Conservation (phyloP, 257 asterid genomes). For the Scutellaria galericulata region DNA sequence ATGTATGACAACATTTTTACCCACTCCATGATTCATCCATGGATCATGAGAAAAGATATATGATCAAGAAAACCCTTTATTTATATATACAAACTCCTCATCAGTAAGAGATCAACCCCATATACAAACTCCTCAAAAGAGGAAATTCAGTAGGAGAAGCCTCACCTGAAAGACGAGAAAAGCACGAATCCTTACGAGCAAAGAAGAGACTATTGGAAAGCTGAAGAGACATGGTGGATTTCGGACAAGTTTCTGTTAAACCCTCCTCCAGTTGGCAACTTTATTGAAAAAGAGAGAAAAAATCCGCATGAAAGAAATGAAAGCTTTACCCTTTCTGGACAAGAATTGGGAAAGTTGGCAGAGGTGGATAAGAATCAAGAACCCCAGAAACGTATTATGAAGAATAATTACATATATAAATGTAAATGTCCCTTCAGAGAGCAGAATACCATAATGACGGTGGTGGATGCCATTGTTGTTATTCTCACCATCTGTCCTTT, state of each 20-base stretch:
- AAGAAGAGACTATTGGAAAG: slow-evolving; percentile 23
- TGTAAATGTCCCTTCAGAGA: background rate
- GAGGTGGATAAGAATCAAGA: slow-evolving; percentile 23
- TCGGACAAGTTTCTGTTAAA: background rate
- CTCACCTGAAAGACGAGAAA: slow-evolving; percentile 38
- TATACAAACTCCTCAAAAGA: background rate
- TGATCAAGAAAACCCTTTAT: slow-evolving; percentile 11
- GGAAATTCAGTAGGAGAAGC: background rate
- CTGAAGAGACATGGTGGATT: slow-evolving; percentile 40
- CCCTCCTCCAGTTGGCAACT: background rate
- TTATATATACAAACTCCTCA: background rate
- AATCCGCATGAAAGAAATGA: background rate
- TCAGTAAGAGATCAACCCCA: background rate
- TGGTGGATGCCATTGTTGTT: no score
- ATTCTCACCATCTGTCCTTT: no score
- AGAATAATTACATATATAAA: background rate
- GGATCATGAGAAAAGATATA: background rate
- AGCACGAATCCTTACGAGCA: slow-evolving; percentile 27
- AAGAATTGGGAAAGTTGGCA: slow-evolving; percentile 31
- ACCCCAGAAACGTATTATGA: background rate
- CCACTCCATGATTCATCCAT: background rate
- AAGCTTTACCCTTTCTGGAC: background rate
- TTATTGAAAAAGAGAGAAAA: background rate
- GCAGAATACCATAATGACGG: no score
- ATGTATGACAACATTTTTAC: background rate